Conservation (phyloP, 345 rosid species). For the Geranium brycei region DNA sequence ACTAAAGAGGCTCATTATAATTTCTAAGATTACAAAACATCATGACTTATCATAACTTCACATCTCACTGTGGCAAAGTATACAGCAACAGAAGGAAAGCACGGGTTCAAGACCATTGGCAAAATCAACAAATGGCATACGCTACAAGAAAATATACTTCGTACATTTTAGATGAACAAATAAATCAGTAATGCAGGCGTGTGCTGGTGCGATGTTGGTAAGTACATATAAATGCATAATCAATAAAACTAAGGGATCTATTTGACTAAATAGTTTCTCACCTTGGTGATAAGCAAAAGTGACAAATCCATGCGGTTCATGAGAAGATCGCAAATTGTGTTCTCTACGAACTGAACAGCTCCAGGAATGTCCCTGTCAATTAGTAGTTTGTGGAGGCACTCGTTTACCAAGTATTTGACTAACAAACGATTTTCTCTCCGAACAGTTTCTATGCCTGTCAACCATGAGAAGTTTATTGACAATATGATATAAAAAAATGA, state of each 20-base stretch:
- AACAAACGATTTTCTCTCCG: conserved; percentile 93
- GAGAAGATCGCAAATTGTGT: conserved; percentile 85
- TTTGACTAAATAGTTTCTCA: conserved; percentile 14
- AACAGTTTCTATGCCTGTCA: conserved; percentile 91
- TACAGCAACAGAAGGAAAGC: too few species aligned
- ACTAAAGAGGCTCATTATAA: too few species aligned
- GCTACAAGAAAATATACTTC: too few species aligned
- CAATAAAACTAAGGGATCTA: conserved; percentile 1
- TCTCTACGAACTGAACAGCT: conserved; percentile 79
- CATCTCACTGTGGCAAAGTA: too few species aligned
- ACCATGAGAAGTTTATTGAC: neutral
- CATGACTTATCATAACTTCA: too few species aligned
- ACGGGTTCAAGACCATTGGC: too few species aligned
- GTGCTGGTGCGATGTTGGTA: too few species aligned
- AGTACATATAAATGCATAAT: too few species aligned
- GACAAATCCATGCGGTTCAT: conserved; percentile 97
- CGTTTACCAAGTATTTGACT: conserved; percentile 82
- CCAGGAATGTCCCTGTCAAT: conserved; percentile 77
- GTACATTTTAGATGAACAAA: too few species aligned
- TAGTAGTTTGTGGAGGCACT: conserved; percentile 82
- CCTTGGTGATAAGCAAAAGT: conserved; percentile 96
- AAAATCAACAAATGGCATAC: too few species aligned
- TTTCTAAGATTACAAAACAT: too few species aligned
- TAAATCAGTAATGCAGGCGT: too few species aligned
- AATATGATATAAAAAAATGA: neutral